phyloP scores from a whole-genome alignment of 345 rosid species.

The Jatropha curcas region DNA sequence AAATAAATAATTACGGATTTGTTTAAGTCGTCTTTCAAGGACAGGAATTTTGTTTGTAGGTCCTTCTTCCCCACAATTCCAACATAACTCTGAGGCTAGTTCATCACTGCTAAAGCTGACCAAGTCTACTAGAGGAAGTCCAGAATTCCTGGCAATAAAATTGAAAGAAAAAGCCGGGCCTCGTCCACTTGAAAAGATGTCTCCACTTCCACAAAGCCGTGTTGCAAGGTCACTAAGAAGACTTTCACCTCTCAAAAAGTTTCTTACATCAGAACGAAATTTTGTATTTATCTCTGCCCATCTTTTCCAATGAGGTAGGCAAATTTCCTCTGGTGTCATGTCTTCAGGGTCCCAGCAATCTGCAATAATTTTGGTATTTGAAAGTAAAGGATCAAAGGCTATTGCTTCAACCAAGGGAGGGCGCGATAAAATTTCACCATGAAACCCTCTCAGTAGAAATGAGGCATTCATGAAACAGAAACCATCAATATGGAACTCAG shows the following conservation, averaged over 20 bases:
- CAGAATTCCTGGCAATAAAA: slow-evolving; percentile 66
- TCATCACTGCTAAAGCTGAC: slow-evolving; percentile 70
- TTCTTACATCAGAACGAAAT: slow-evolving; percentile 65
- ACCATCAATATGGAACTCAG: slow-evolving; percentile 85
- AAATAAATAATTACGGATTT: slow-evolving; percentile 80
- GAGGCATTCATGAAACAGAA: slow-evolving; percentile 83
- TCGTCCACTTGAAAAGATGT: slow-evolving; percentile 71
- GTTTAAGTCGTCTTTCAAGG: slow-evolving; percentile 82
- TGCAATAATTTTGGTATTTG: slow-evolving; percentile 70
- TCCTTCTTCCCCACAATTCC: slow-evolving; percentile 98
- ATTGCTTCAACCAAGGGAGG: slow-evolving; percentile 90
- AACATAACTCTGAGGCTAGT: slow-evolving; percentile 69
- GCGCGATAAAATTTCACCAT: slow-evolving; percentile 69
- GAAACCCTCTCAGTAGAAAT: slow-evolving; percentile 60
- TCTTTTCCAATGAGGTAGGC: slow-evolving; percentile 88
- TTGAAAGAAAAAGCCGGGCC: slow-evolving; percentile 89
- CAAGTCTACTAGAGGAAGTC: slow-evolving; percentile 82
- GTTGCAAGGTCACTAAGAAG: slow-evolving; percentile 77
- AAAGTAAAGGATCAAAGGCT: slow-evolving; percentile 83
- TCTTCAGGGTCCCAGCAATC: slow-evolving; percentile 73
- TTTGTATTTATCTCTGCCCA: slow-evolving; percentile 80
- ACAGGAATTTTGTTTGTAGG: slow-evolving; percentile 63
- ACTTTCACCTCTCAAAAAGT: slow-evolving; percentile 72
- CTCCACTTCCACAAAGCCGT: slow-evolving; percentile 91
- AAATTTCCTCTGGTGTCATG: slow-evolving; percentile 37